Evolutionary conservation across 2,329 filamentous ascomycete genomes (phyloP), one percentile per base, ranked within the genome.

Genomic region (Didymella keratinophila): DNA sequence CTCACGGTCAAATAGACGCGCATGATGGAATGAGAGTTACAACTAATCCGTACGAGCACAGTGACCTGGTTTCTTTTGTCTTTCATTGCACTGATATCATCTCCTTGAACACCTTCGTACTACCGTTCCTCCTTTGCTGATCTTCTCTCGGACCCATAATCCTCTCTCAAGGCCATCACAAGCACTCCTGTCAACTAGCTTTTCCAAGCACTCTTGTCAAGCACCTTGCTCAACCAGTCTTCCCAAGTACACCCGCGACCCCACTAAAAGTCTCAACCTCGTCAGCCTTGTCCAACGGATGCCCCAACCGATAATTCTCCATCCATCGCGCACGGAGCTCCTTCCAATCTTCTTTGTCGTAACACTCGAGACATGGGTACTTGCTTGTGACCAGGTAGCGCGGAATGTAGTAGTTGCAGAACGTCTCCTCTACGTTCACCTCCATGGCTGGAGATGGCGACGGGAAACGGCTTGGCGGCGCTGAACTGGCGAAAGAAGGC

Each of bases 281-380:
- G 58, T 68, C 62, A 16, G n/a, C 3, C 34, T 46, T 61, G 4
- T 48, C 54, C 36, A 52, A 45, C 4, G 63, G 62, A 63, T 73
- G 71, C n/a, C 56, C 51, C 2, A 55, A 34, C 25, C 39, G 20
- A 58, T 72, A 72, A 25, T 43, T 46, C 8, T 57, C 54, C 58
- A 69, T 62, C 67, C 64, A 71, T 7, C 30, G n/a, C 9, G 18
- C 20, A 12, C 61, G 52, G 23, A 61, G 20, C 1, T 4, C 16
- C 42, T 54, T 48, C 58, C 65, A 73, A 54, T 65, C 42, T 0
- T 64, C 62, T 30, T 58, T 28, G 47, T 66, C 37, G 32, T 72
- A 75, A 56, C 72, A 76, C 7, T 52, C 46, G 18, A 65, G 27
- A 32, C 73, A 76, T 4, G 73, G 72, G 32, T 61, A 62, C 14